Conservation (phyloP, 2,329 filamentous ascomycete genomes). For the Cadophora gregata region DNA sequence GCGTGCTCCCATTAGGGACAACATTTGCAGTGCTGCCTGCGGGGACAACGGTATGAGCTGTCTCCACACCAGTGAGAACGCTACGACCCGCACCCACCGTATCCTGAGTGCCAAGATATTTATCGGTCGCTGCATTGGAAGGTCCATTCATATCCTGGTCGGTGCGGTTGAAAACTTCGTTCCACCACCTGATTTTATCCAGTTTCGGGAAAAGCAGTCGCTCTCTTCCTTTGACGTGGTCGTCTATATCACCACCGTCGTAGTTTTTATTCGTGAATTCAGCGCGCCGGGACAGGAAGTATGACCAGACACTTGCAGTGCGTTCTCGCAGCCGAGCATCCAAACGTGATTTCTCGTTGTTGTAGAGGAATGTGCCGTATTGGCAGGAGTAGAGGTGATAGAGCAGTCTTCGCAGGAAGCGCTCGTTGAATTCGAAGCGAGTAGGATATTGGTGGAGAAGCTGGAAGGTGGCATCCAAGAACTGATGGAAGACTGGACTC, state of each 20-base stretch:
- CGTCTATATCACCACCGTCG: slow-evolving; percentile 72
- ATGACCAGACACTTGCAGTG: slow-evolving; percentile 92
- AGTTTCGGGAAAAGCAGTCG: slow-evolving; percentile 81
- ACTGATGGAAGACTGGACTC: slow-evolving; percentile 96
- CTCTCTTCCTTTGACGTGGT: slow-evolving; percentile 79
- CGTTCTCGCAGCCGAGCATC: slow-evolving; percentile 71
- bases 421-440: slow-evolving; percentile 95
- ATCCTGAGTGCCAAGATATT: slow-evolving; percentile 35
- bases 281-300: slow-evolving; percentile 80
- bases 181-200: slow-evolving; percentile 91
- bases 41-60: slow-evolving; percentile 31
- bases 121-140: slow-evolving; percentile 55
- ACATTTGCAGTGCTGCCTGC: slow-evolving; percentile 36
- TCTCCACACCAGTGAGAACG: slow-evolving; percentile 42
- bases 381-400: slow-evolving; percentile 97
- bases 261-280: slow-evolving; percentile 88
- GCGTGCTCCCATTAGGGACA: slow-evolving; percentile 37
- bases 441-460: slow-evolving; percentile 83
- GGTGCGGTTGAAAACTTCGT: slow-evolving; percentile 81
- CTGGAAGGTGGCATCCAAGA: slow-evolving; percentile 93
- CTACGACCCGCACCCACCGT: slow-evolving; percentile 21
- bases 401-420: slow-evolving; percentile 84
- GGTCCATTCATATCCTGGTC: slow-evolving; percentile 92
- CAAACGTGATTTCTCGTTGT: slow-evolving; percentile 86
- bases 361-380: slow-evolving; percentile 95